Percentiles rank a stretch among this genome's conserved stretches.
phyloP scores from a whole-genome alignment of 2,329 filamentous ascomycete species.

The Cryphonectria nitschkei region DNA sequence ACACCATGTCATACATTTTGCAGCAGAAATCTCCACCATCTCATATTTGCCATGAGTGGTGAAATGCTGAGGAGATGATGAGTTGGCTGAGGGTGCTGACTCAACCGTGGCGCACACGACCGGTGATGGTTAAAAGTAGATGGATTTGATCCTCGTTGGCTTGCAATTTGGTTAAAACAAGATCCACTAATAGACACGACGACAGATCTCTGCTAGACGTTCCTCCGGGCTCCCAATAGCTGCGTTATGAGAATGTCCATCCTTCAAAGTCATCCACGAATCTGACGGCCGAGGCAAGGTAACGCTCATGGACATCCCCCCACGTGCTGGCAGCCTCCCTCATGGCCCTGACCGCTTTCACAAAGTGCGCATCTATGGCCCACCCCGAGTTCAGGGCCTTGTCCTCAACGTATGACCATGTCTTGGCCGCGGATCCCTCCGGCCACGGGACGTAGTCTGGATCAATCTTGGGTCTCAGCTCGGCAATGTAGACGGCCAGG shows the following conservation, averaged over 20 bases:
- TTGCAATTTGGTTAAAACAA: not conserved
- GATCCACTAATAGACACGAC: not conserved
- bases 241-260: slow-evolving; percentile 54
- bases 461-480: slow-evolving; percentile 73
- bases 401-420: slow-evolving; percentile 78
- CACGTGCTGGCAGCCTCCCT: slow-evolving; percentile 74
- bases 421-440: slow-evolving; percentile 63
- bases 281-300: slow-evolving; percentile 69
- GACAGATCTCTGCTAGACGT: not conserved
- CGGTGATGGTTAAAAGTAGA: not conserved
- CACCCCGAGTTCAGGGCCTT: slow-evolving; percentile 70
- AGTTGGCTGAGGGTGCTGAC: not conserved
- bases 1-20: not conserved
- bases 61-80: not conserved
- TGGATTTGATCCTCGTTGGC: not conserved
- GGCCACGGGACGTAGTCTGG: slow-evolving; percentile 59
- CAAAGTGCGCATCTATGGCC: slow-evolving; percentile 77
- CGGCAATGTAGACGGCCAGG: slow-evolving; percentile 75
- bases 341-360: slow-evolving; percentile 79
- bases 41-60: not conserved
- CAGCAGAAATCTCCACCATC: not conserved
- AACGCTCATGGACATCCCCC: slow-evolving; percentile 69
- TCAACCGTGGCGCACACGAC: not conserved
- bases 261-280: slow-evolving; percentile 75
- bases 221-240: too few relatives aligned